Evolutionary conservation across 495 filamentous ascomycete species (phyloP), one percentile per base, ranked within the genome.

Genomic region (Penicillium flavigenum): DNA sequence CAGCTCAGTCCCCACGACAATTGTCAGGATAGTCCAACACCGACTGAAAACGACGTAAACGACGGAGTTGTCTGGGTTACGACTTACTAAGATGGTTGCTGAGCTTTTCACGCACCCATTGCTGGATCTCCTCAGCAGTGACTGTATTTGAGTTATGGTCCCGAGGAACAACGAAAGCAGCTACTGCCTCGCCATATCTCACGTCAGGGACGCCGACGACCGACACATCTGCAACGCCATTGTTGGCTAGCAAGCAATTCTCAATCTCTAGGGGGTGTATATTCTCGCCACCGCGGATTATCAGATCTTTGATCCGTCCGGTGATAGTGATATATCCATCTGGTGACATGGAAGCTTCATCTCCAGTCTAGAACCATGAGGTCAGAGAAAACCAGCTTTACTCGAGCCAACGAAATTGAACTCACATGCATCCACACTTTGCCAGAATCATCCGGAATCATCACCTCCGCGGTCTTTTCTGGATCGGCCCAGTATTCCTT

Each of bases 261-360:
- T 98, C 94, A 26, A 97, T 81, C 70, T 98, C 94, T 3, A 97
- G 78, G 3, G 94, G 94, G 67, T 96, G 91, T 62, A 98, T 96
- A 64, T 98, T 98, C 70, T 97, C 94, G 2, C 94, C 93, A 17
- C 90, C 94, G 26, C 88, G 81, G 63, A 98, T 97, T 54, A 98
- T 91, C 56, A 97, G 68, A 66, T 98, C 94, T 74, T 97, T 97
- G 54, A 92, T 85, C 0, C 90, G 79, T 47, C 91, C 90, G 1
- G 83, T 86, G 47, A 94, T 91, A 22, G 80, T 76, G 47, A 92
- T 72, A 59, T 88, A 81, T 19, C 87, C 86, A 31, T 83, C 73
- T 36, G 58, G 63, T 20, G 94, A 91, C 83, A 98, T 93, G 42
- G 79, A 75, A n/a, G 91, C 94, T 74, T 98, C 94, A 64, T 98